phyloP scores from a whole-genome alignment of 495 filamentous ascomycete genomes.

The Podospora didyma region DNA sequence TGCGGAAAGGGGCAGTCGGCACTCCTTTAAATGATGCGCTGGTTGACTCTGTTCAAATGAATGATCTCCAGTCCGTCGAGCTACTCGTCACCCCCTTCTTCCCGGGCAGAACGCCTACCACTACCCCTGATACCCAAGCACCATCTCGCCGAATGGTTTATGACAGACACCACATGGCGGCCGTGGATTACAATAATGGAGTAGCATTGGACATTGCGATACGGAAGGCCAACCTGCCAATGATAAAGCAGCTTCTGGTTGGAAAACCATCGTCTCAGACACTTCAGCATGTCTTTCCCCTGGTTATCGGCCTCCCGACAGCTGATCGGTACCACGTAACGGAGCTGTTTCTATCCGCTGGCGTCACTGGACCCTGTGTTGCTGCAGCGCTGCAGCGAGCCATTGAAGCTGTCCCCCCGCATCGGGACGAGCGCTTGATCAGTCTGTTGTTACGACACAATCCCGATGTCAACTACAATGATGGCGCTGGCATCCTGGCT shows the following conservation, averaged over 20 bases:
- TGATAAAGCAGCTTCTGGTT: constrained; percentile 36
- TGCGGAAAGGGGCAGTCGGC: constrained; percentile 40
- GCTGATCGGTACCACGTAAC: constrained; percentile 36
- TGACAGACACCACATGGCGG: constrained; percentile 39
- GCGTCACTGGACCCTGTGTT: constrained; percentile 30
- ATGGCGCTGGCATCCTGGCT: constrained; percentile 36
- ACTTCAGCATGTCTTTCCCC: constrained; percentile 37
- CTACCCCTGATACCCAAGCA: constrained; percentile 19
- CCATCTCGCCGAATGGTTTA: constrained; percentile 24
- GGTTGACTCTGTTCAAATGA: constrained; percentile 35
- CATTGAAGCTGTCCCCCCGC: constrained; percentile 37
- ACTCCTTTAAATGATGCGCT: constrained; percentile 34
- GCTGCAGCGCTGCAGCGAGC: constrained; percentile 39
- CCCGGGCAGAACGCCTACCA: constrained; percentile 21
- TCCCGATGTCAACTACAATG: constrained; percentile 42
- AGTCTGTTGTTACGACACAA: constrained; percentile 40
- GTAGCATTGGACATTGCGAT: constrained; percentile 39
- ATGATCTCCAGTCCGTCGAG: constrained; percentile 35
- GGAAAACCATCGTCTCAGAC: constrained; percentile 35
- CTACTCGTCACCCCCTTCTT: constrained; percentile 41
- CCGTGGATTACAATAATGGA: constrained; percentile 41
- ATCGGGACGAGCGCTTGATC: constrained; percentile 39
- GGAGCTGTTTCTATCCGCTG: constrained; percentile 37
- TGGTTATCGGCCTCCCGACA: constrained; percentile 24
- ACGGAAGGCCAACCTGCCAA: constrained; percentile 27